Conservation (phyloP, 306 rosid genomes). For the Begonia peltatifolia region DNA sequence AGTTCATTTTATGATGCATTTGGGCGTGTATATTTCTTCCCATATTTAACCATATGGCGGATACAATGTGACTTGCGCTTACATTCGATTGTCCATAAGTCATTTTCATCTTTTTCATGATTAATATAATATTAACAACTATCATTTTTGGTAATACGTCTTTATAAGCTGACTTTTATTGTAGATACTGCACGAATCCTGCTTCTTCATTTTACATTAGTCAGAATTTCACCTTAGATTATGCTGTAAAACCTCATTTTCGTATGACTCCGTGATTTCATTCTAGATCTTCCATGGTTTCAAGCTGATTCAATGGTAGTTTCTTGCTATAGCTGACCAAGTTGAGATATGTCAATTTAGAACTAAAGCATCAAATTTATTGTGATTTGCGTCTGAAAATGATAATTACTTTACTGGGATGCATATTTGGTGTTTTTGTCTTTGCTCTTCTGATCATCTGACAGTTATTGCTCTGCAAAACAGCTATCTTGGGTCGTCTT, state of each 20-base stretch:
- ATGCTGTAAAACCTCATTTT: background rate
- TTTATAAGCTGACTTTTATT: background rate
- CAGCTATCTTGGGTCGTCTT: conserved; percentile 99
- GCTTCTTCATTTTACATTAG: background rate
- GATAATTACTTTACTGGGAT: background rate
- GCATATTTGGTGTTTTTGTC: background rate
- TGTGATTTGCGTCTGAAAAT: too few species aligned
- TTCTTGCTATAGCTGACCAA: background rate
- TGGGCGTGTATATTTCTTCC: background rate
- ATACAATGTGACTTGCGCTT: background rate
- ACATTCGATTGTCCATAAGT: background rate
- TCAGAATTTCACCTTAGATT: background rate
- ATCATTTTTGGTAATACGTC: too few species aligned
- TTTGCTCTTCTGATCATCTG: conserved; percentile 8
- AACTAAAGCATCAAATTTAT: too few species aligned
- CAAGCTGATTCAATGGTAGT: too few species aligned
- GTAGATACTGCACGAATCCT: background rate
- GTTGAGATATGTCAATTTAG: background rate
- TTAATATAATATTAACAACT: background rate
- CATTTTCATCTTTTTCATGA: background rate
- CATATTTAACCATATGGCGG: background rate
- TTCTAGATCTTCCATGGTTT: background rate
- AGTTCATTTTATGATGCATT: background rate
- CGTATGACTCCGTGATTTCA: background rate
- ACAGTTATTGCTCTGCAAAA: conserved; percentile 17